Evolutionary conservation across 139 green algal genomes (phyloP), one percentile per base, ranked within the genome.

Genomic region (Picochlorum sp.): DNA sequence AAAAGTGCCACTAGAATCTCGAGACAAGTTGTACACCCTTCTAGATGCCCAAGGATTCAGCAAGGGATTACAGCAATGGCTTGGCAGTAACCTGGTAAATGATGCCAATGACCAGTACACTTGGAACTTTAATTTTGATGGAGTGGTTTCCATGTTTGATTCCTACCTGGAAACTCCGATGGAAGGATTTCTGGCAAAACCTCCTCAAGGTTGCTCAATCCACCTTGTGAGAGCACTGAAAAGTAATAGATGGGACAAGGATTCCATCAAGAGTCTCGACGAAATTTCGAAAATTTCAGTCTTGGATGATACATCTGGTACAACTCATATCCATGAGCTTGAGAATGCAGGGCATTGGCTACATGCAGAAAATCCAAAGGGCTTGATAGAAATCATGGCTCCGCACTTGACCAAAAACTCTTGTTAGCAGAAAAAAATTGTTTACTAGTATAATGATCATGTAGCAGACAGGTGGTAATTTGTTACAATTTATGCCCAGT

Each of bases 291-390:
- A 33, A 18, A 35, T 47, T 56, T 29, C 57, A 5, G 39, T 31
- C 22, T 47, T 49, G 13, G n/a, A n/a, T n/a, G n/a, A n/a, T n/a
- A n/a, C n/a, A n/a, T n/a, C n/a, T n/a, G 63, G 68, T 8, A 52
- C 16, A 6, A 65, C 61, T 1, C 28, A 39, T 12, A 65, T 57
- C 14, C 69, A 85, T 41, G 70, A 84, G 33, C 54, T 92, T 31
- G 45, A 59, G 9, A 59, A 82, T 31, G 81, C 79, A 4, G 83
- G 81, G 4, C 84, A 92, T 44, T 92, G 84, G 84, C 37, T 92
- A 33, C 84, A 92, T 59, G 68, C 73, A 20, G 83, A 91, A 57
- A 84, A 92, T 51, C 83, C 83, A 4, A 36, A 61, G 13, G 78
- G 81, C 2, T 57, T 92, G 33, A 25, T 70, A 1, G 50, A 80